A percentile compares a stretch with the other conserved stretches of the same genome.
Conservation (phyloP, 768 basidiomycete species). For the Botryobasidium botryosum region DNA sequence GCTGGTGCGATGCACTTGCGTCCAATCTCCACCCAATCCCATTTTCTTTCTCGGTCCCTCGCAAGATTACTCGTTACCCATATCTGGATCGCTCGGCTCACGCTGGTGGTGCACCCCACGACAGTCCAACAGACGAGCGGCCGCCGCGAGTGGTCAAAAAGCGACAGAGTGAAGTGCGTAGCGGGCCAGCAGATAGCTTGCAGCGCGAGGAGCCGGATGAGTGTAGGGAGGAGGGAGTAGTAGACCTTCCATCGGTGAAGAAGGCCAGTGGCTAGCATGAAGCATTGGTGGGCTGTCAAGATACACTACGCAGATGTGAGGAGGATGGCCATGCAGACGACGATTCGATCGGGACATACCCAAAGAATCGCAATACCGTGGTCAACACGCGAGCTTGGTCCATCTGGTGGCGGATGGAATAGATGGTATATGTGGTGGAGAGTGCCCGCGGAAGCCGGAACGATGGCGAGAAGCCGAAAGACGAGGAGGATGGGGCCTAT, state of each 20-base stretch:
- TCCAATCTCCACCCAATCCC: conserved; percentile 67
- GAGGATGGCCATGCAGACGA: conserved; percentile 3
- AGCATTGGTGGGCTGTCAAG: conserved; percentile 79
- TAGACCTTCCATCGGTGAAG: conserved; percentile 81
- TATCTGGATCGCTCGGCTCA: conserved; percentile 70
- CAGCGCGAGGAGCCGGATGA: conserved; percentile 80
- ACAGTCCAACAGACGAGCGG: conserved; percentile 83
- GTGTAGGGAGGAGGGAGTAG: conserved; percentile 72
- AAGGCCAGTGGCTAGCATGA: conserved; percentile 73
- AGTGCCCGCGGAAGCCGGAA: conserved; percentile 30
- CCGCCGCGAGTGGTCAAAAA: conserved; percentile 50
- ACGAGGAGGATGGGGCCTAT: conserved; percentile 8
- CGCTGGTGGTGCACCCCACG: conserved; percentile 76
- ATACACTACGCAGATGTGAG: conserved; percentile 16
- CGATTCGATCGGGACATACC: conserved; percentile 27
- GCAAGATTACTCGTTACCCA: conserved; percentile 88
- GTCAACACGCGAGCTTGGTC: conserved; percentile 29
- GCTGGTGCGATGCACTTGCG: conserved; percentile 57
- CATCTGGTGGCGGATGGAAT: conserved; percentile 13
- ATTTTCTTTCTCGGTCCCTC: conserved; percentile 28
- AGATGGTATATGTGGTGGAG: conserved; percentile 43
- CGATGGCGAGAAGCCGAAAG: conserved; percentile 10
- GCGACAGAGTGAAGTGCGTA: conserved; percentile 64
- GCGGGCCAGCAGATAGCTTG: conserved; percentile 96
- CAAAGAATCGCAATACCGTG: conserved; percentile 53